These are phyloP conservation scores for Coemansia sp. DNA, from an alignment of 192 early-diverging fungal genomes.

Conservation along the genomic window DNA sequence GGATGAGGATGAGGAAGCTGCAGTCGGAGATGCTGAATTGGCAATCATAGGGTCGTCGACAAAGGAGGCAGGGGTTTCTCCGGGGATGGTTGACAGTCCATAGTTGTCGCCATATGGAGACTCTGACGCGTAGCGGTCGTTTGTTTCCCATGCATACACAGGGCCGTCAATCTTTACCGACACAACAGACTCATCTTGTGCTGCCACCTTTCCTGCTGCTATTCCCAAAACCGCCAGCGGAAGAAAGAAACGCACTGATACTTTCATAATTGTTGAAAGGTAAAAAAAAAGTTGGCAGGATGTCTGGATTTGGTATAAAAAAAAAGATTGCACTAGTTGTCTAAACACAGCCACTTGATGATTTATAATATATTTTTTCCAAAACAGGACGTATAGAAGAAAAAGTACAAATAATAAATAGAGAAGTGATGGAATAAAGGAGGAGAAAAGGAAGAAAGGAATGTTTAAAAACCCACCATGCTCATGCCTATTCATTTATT, in stretches of 20 bases:
- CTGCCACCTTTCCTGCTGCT: neutral
- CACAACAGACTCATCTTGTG: neutral
- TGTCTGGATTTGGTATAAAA: too few species aligned
- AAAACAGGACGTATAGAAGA: neutral
- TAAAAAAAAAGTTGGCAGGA: too few species aligned
- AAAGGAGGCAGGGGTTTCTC: neutral
- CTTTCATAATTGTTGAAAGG: neutral
- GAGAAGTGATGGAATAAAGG: neutral
- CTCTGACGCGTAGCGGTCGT: slow-evolving; percentile 20
- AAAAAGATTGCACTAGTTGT: too few species aligned
- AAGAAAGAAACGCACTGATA: neutral
- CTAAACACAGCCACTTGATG: too few species aligned
- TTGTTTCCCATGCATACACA: slow-evolving; percentile 20
- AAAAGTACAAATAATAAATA: neutral
- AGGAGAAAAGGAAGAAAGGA: neutral
- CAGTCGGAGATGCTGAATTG: too few species aligned
- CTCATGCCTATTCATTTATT: neutral
- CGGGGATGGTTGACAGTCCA: neutral
- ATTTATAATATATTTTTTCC: neutral
- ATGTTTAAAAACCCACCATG: neutral
- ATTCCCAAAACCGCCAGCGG: slow-evolving; percentile 3
- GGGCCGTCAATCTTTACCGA: neutral
- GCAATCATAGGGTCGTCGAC: neutral
- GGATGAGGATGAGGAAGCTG: neutral
- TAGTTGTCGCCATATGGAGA: slow-evolving; percentile 12